Base-by-base conservation (phyloP, 2,329 filamentous ascomycete species). In the Xylariaceae sp. region DNA sequence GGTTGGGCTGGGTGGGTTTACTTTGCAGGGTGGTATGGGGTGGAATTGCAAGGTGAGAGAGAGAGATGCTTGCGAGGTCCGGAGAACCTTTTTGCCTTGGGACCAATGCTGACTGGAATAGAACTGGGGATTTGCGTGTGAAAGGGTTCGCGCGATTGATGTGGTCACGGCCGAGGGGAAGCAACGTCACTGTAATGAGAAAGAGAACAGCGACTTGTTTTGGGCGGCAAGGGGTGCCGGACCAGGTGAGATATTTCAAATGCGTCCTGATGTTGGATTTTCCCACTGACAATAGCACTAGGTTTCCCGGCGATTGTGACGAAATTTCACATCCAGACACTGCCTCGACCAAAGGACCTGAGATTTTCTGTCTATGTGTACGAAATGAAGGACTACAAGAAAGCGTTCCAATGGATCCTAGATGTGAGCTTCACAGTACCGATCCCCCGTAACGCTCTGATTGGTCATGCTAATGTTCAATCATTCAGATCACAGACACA, bases 111-210 rank as follows among this genome's bases (percentile, higher is more conserved):
- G 30, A 35, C 8, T 16, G 9, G 7, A 9, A 9, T 38, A 73
- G 71, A 73, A 71, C 46, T 78, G 73, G 74, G 74, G 75, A 0
- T 77, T 72, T 69, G 72, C 72, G 1, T 78, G 74, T 41, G 68
- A 76, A 49, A 55, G 58, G 12, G 59, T 76, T 2, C 39, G 63
- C 2, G 69, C 60, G 2, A 48, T 76, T 9, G 72, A 76, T 41
- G 69, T 73, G 2, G 69, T 76, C 2, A 71, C 69, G 1, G 71
- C 71, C 1, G 56, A 68, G 6, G 72, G 64, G 1, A 52, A 63
- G 41, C 49, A 59, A 43, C 44, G 68, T 13, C 59, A 62, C 42
- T 65, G 62, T 45, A 60, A 62, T 39, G 49, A 53, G 15, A 47
- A 54, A 6, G 55, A 71, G 42, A 70, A 75, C 42, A 40, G 45